A percentile compares a stretch with the other conserved stretches of the same genome.
phyloP scores from a whole-genome alignment of 78 protist species.

The Guillardia theta region DNA sequence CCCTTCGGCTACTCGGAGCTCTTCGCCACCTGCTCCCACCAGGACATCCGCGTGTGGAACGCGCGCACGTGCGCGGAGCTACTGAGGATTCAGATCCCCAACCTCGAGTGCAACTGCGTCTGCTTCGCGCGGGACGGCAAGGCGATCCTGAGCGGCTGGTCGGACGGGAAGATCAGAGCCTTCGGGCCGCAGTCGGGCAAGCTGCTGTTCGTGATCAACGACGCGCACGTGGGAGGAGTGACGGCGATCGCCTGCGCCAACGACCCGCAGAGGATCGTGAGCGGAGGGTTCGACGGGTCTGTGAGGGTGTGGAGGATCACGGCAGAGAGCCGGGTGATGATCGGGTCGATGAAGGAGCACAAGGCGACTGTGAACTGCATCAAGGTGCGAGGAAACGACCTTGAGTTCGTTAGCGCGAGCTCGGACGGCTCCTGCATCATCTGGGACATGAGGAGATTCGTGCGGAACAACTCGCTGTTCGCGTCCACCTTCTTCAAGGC shows the following conservation, averaged over 20 bases:
- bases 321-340: slow-evolving; percentile 43
- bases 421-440: slow-evolving; percentile 74
- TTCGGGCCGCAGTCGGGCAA: slow-evolving; percentile 79
- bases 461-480: slow-evolving; percentile 30
- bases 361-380: slow-evolving; percentile 57
- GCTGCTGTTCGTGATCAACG: slow-evolving; percentile 64
- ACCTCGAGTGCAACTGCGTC: slow-evolving; percentile 49
- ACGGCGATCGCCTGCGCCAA: slow-evolving; percentile 49
- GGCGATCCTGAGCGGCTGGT: slow-evolving; percentile 66
- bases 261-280: slow-evolving; percentile 39
- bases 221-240: slow-evolving; percentile 74
- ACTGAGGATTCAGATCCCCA: slow-evolving; percentile 62
- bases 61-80: slow-evolving; percentile 58
- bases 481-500: slow-evolving; percentile 53
- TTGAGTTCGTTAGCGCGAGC: slow-evolving; percentile 59
- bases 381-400: slow-evolving; percentile 33
- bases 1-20: slow-evolving; percentile 60
- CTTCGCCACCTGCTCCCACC: slow-evolving; percentile 62
- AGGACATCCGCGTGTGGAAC: slow-evolving; percentile 73
- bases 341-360: slow-evolving; percentile 71
- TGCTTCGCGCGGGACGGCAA: slow-evolving; percentile 57
- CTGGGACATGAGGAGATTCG: slow-evolving; percentile 48
- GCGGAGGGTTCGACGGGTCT: slow-evolving; percentile 70
- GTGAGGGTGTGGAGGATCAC: slow-evolving; percentile 68
- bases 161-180: slow-evolving; percentile 75